Evolutionary conservation across 768 basidiomycete species (phyloP).

Genomic region (Tephrocybe sp.): DNA sequence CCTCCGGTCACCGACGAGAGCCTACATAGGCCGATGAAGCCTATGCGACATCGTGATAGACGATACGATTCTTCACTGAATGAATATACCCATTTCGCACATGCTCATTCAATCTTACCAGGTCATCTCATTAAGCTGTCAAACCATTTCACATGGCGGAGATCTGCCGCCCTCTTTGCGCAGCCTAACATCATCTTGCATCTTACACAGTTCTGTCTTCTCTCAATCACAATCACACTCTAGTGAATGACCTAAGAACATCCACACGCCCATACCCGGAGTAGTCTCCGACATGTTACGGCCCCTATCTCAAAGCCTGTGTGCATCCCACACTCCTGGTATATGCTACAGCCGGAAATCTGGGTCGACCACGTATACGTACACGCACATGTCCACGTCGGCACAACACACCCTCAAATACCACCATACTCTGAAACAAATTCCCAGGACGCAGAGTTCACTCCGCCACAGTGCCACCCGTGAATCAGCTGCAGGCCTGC

Average conservation of each 20-base stretch:
- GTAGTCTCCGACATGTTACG: slow-evolving; percentile 6
- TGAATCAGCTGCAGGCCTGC: slow-evolving; percentile 4
- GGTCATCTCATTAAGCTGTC: slow-evolving; percentile 5
- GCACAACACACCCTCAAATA: background rate
- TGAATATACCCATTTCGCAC: background rate
- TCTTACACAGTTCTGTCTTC: slow-evolving; percentile 9
- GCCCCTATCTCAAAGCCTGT: slow-evolving; percentile 17
- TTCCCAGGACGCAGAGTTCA: background rate
- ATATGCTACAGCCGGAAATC: slow-evolving; percentile 1
- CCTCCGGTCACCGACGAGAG: slow-evolving; percentile 12
- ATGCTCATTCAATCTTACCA: slow-evolving; percentile 10
- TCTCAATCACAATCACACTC: background rate
- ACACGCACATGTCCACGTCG: background rate
- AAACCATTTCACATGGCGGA: slow-evolving; percentile 16
- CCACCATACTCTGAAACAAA: slow-evolving; percentile 2
- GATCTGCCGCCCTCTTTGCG: slow-evolving; percentile 11
- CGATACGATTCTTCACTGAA: slow-evolving; percentile 10
- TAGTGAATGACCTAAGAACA: background rate
- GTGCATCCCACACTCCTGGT: background rate
- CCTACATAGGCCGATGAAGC: background rate
- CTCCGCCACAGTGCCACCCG: slow-evolving; percentile 3
- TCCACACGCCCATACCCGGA: slow-evolving; percentile 7
- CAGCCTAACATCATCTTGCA: slow-evolving; percentile 9
- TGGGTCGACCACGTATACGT: slow-evolving; percentile 5
- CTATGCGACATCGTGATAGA: slow-evolving; percentile 1